Evolutionary conservation across 2,329 filamentous ascomycete genomes (phyloP).

Genomic region (Epicoccum nigrum): DNA sequence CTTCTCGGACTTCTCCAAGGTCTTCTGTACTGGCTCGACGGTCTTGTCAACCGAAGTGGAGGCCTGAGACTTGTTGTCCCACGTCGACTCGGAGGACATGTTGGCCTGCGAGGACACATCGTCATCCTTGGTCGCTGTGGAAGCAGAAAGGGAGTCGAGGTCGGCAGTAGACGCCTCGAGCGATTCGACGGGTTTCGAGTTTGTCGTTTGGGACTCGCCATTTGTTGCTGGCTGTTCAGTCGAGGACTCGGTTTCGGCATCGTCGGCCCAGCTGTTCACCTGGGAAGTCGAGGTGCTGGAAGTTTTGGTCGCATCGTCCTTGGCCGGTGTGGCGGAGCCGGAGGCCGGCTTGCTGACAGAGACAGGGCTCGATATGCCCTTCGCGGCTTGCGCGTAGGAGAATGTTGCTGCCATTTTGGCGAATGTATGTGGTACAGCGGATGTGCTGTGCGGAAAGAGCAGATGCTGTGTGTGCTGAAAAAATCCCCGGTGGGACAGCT

Average conservation of each 20-base stretch:
- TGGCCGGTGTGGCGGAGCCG: slow-evolving; percentile 51
- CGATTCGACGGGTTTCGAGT: slow-evolving; percentile 24
- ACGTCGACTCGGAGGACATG: slow-evolving; percentile 68
- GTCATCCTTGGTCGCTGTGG: slow-evolving; percentile 63
- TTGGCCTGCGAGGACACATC: slow-evolving; percentile 67
- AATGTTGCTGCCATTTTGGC: slow-evolving; percentile 61
- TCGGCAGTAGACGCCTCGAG: slow-evolving; percentile 58
- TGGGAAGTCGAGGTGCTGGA: slow-evolving; percentile 37
- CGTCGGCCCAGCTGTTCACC: slow-evolving; percentile 54
- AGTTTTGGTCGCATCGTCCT: slow-evolving; percentile 41
- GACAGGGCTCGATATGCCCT: slow-evolving; percentile 67
- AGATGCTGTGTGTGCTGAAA: slow-evolving; percentile 25
- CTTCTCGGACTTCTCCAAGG: slow-evolving; percentile 61
- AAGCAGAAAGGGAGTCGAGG: slow-evolving; percentile 59
- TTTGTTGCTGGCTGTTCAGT: slow-evolving; percentile 34
- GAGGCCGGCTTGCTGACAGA: slow-evolving; percentile 54
- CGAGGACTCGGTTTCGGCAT: slow-evolving; percentile 50
- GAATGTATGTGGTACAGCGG: slow-evolving; percentile 4
- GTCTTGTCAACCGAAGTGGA: slow-evolving; percentile 70
- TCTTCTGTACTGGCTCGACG: slow-evolving; percentile 55
- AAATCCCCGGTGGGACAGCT: slow-evolving; percentile 43
- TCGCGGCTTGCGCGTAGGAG: slow-evolving; percentile 95
- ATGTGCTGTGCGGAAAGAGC: slow-evolving; percentile 2
- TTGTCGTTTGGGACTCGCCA: slow-evolving; percentile 30
- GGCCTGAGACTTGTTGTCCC: slow-evolving; percentile 69